Conservation (phyloP, 1,139 yeast genomes). For the Pichia sp. region DNA sequence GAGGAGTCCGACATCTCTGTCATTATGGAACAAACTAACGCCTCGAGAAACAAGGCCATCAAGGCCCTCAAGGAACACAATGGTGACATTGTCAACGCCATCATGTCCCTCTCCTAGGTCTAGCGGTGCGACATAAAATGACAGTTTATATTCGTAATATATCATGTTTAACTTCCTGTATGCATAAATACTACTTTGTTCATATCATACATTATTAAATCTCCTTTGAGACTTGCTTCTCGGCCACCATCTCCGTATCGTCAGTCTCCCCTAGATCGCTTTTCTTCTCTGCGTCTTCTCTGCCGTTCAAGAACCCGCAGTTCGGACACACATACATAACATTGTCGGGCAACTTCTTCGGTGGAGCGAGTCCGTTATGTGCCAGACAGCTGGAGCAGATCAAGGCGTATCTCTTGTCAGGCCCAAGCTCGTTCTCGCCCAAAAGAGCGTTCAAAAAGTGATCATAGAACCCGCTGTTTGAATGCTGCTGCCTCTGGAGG, state of each 20-base stretch:
- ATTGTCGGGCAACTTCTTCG: conserved; percentile 51
- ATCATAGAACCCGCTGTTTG: conserved; percentile 33
- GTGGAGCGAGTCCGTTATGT: conserved; percentile 84
- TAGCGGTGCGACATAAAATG: background rate
- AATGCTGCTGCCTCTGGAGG: conserved; percentile 17
- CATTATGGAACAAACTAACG: conserved; percentile 86
- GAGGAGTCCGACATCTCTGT: conserved; percentile 75
- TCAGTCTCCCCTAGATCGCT: background rate
- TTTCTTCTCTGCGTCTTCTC: background rate
- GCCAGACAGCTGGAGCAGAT: conserved; percentile 60
- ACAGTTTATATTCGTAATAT: background rate
- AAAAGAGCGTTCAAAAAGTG: conserved; percentile 49
- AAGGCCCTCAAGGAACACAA: conserved; percentile 85
- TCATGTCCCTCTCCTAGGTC: conserved; percentile 68
- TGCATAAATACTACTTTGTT: background rate
- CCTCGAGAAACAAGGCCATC: conserved; percentile 82
- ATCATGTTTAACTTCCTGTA: background rate
- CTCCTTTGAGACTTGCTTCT: background rate
- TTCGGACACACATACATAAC: conserved; percentile 67
- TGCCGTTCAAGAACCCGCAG: conserved; percentile 64
- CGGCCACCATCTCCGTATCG: background rate
- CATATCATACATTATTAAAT: background rate
- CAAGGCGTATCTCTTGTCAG: conserved; percentile 64
- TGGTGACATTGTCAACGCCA: conserved; percentile 94
- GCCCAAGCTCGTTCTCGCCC: conserved; percentile 67